Evolutionary conservation across 1,284 basidiomycete genomes (phyloP), one percentile per base, ranked within the genome.

Genomic region (Trametes hirsuta): DNA sequence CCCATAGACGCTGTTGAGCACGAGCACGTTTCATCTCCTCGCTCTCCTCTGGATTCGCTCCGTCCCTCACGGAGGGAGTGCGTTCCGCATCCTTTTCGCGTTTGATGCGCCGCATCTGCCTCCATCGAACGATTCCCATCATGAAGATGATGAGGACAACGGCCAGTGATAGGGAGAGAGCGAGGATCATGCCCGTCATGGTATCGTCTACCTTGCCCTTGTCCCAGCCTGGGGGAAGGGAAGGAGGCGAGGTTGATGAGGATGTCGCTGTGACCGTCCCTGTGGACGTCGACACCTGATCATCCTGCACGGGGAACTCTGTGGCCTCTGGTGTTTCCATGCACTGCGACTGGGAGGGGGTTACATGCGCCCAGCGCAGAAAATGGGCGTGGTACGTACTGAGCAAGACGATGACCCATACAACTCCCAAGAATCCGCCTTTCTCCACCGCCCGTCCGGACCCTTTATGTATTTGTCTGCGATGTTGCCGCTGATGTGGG

Each of bases 391-490:
- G 47, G 21, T 59, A 69, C 70, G 66, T 66, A 79, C 77, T 41
- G 65, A 39, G 72, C 85, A 80, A 59, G 85, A 76, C 21, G 83
- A 81, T 25, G 83, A 84, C 42, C 88, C 88, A 67, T 87, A 89
- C 30, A 90, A 72, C 14, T 84, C 81, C 76, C 84, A 90, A 34
- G 69, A 66, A n/a, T 77, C 74, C 3, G 80, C 78, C 72, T 80
- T 85, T 59, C 82, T 79, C 88, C 88, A 91, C 55, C 75, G 71
- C 12, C 82, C 84, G 76, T 89, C 87, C n/a, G 73, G 54, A 15
- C 77, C 84, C 66, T 79, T 68, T 53, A 77, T 75, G 72, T 81
- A 91, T 69, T 78, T 84, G 72, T 84, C 81, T 36, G 89, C 85
- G 30, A 88, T 64, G 57, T 65, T 59, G 58, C 66, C 39, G 47